Percentiles rank a stretch among this genome's conserved stretches.
These are phyloP conservation scores for Termitomyces heimii DNA, from an alignment of 768 basidiomycete species.

Conservation along the genomic window DNA sequence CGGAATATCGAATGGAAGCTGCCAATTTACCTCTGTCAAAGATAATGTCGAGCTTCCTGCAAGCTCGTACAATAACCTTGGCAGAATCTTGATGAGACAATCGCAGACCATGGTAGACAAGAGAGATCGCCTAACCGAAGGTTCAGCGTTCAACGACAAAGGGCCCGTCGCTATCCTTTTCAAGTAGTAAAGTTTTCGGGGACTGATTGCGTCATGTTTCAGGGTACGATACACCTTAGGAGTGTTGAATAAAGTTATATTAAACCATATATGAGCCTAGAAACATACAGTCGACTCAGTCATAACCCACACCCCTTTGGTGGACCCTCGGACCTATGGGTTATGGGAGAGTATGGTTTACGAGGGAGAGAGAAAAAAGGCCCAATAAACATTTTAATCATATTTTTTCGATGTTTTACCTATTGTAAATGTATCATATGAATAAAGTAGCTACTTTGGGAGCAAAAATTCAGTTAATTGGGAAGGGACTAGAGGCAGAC, in stretches of 20 bases:
- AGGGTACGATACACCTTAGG: neutral
- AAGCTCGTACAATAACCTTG: neutral
- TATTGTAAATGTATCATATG: too few relatives aligned
- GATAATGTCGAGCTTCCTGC: neutral
- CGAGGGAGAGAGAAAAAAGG: too few relatives aligned
- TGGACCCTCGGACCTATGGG: too few relatives aligned
- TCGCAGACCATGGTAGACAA: neutral
- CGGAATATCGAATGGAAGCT: neutral
- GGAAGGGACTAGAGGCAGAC: too few relatives aligned
- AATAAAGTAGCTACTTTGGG: too few relatives aligned
- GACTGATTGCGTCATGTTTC: neutral
- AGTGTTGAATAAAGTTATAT: neutral
- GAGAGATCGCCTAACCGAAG: neutral
- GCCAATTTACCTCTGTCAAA: neutral
- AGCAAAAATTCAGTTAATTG: too few relatives aligned
- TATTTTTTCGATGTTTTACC: too few relatives aligned
- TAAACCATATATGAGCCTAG: neutral
- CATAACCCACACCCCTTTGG: too few relatives aligned
- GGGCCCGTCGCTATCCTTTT: neutral
- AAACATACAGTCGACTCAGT: too few relatives aligned
- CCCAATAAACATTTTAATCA: too few relatives aligned
- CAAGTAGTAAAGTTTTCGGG: neutral
- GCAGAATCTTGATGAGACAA: neutral
- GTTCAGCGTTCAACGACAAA: too few relatives aligned
- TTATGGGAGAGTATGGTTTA: too few relatives aligned